Conservation (phyloP, 1,139 yeast species). For the Magnusiomyces fungicola region DNA sequence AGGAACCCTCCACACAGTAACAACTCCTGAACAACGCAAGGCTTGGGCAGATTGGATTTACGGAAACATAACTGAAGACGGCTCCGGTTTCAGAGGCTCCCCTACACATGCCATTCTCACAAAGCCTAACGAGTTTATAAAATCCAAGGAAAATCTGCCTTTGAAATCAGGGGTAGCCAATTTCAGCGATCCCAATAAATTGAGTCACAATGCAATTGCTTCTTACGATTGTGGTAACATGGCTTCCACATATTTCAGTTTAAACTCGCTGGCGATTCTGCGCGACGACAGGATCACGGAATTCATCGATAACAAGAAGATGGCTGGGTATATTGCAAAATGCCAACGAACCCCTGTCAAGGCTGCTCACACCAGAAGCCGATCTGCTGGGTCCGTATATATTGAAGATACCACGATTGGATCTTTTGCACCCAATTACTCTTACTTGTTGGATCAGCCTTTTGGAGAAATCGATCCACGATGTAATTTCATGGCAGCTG, state of each 20-base stretch:
- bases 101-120: constrained; percentile 34
- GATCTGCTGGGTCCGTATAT: too few relatives aligned
- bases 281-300: constrained; percentile 35
- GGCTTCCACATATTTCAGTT: constrained; percentile 50
- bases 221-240: constrained; percentile 53
- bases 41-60: constrained; percentile 44
- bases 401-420: not conserved
- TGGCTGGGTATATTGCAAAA: constrained; percentile 43
- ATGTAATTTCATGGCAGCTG: constrained; percentile 65
- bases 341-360: constrained; percentile 61
- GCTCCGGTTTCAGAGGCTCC: constrained; percentile 52
- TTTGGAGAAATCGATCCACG: constrained; percentile 69
- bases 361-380: too few relatives aligned
- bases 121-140: too few relatives aligned
- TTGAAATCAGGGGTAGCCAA: too few relatives aligned
- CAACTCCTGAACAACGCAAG: constrained; percentile 26
- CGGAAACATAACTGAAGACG: constrained; percentile 38
- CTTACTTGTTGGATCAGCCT: constrained; percentile 31
- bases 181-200: not conserved
- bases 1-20: constrained; percentile 31
- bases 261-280: constrained; percentile 39
- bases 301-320: constrained; percentile 38
- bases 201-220: constrained; percentile 7
- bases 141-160: too few relatives aligned
- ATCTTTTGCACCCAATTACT: constrained; percentile 46